phyloP scores from a whole-genome alignment of 257 asterid genomes.

The Rehmannia glutinosa region DNA sequence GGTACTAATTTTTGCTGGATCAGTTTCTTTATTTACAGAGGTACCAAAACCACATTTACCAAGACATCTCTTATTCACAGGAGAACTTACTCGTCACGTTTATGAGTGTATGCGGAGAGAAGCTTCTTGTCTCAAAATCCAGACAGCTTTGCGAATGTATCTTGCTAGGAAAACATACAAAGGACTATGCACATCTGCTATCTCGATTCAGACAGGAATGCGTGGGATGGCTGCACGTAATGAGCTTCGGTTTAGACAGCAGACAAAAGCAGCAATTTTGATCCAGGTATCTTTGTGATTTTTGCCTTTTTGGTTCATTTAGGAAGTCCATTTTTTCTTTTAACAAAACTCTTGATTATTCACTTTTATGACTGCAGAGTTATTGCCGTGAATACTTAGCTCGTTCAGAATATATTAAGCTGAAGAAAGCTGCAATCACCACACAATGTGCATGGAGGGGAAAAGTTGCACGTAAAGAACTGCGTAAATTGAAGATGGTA shows the following conservation, averaged over 20 bases:
- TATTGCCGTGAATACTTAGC: conserved; percentile 67
- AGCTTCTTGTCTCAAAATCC: conserved; percentile 59
- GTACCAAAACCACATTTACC: not conserved
- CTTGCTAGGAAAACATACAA: conserved; percentile 67
- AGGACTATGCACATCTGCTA: conserved; percentile 51
- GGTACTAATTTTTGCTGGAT: conserved; percentile 41
- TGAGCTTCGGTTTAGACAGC: conserved; percentile 68
- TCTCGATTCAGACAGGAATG: conserved; percentile 71
- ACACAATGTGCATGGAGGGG: conserved; percentile 87
- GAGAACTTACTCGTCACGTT: conserved; percentile 60
- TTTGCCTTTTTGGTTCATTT: not conserved
- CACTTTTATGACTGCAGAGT: conserved; percentile 43
- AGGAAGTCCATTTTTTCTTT: not conserved
- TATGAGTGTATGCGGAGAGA: conserved; percentile 63
- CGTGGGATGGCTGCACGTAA: conserved; percentile 82
- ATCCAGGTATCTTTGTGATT: conserved; percentile 68
- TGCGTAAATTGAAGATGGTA: conserved; percentile 77
- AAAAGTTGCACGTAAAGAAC: conserved; percentile 69
- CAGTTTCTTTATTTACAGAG: too few relatives aligned
- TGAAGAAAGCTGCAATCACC: conserved; percentile 59
- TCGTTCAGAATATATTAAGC: conserved; percentile 39
- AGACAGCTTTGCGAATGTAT: conserved; percentile 62
- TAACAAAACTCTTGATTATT: conserved; percentile 12
- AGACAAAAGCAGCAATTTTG: conserved; percentile 62
- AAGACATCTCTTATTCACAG: conserved; percentile 27